These are phyloP conservation scores for Echinochloa phyllopogon DNA, from an alignment of 176 grass and related monocot species.

Conservation along the genomic window DNA sequence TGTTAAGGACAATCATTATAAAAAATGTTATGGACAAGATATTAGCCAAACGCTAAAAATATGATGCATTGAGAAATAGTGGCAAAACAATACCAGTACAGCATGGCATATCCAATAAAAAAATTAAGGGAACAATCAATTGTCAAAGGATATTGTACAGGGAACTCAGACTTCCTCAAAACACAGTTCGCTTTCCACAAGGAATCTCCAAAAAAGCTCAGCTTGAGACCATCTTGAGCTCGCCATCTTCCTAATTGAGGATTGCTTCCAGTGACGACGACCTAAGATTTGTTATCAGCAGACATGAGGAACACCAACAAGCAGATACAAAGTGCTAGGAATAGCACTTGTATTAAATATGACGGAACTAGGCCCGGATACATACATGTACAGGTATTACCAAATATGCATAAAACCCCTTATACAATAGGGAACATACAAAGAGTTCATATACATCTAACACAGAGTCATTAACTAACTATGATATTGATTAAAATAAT, in stretches of 20 bases:
- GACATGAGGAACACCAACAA: slow-evolving; percentile 35
- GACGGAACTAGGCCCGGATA: too few relatives aligned
- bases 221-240: slow-evolving; percentile 75
- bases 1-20: slow-evolving; percentile 62
- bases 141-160: slow-evolving; percentile 89
- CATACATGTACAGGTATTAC: too few relatives aligned
- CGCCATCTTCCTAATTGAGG: slow-evolving; percentile 79
- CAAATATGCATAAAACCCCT: too few relatives aligned
- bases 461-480: background rate
- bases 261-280: slow-evolving; percentile 75
- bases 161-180: slow-evolving; percentile 77
- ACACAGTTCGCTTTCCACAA: slow-evolving; percentile 83
- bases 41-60: slow-evolving; percentile 10
- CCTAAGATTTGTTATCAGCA: slow-evolving; percentile 49
- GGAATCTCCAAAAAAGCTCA: slow-evolving; percentile 74
- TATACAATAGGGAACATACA: too few relatives aligned
- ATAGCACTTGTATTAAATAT: too few relatives aligned
- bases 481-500: background rate
- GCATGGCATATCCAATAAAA: slow-evolving; percentile 28
- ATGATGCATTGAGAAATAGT: slow-evolving; percentile 21
- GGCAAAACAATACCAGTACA: background rate
- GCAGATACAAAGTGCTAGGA: background rate
- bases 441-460: too few relatives aligned
- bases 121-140: slow-evolving; percentile 10
- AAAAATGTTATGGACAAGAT: slow-evolving; percentile 44